Percentiles rank a stretch among this genome's conserved stretches.
Conservation (phyloP, 2,329 filamentous ascomycete species). For the Diaporthe sp. region DNA sequence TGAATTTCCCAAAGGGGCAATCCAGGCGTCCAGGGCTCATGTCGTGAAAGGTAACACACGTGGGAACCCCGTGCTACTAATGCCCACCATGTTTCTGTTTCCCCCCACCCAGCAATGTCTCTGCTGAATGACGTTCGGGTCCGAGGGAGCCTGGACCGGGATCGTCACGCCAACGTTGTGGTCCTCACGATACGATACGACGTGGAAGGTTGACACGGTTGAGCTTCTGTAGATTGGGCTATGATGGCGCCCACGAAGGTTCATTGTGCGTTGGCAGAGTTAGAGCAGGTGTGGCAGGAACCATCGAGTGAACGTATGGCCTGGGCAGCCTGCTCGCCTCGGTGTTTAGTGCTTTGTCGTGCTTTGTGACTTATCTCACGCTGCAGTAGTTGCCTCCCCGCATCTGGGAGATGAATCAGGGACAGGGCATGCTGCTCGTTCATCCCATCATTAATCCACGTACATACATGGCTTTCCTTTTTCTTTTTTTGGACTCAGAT, state of each 20-base stretch:
- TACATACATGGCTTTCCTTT: no score
- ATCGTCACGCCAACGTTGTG: not conserved
- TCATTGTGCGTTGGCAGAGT: not conserved
- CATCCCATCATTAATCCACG: slow-evolving; percentile 6
- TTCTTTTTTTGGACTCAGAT: not conserved
- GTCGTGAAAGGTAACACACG: not conserved
- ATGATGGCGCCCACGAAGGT: not conserved
- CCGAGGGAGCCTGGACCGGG: not conserved
- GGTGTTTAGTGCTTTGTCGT: not conserved
- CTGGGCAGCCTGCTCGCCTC: not conserved
- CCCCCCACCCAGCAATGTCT: not conserved
- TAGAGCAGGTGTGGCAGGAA: not conserved
- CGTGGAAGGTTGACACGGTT: not conserved
- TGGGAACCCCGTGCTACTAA: slow-evolving; percentile 16
- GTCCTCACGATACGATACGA: not conserved
- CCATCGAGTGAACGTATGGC: not conserved
- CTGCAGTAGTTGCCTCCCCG: not conserved
- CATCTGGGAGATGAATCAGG: slow-evolving; percentile 19
- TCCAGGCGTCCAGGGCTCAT: slow-evolving; percentile 1
- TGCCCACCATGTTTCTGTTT: not conserved
- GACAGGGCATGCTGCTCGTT: slow-evolving; percentile 1
- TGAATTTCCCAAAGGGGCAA: slow-evolving; percentile 19
- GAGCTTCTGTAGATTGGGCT: not conserved
- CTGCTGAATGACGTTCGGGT: slow-evolving; percentile 1
- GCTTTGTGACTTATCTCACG: not conserved